Percentiles rank a stretch among this genome's conserved stretches.
Evolutionary conservation across 805 yeast genomes (phyloP).

Genomic region (Starmerella sp.): DNA sequence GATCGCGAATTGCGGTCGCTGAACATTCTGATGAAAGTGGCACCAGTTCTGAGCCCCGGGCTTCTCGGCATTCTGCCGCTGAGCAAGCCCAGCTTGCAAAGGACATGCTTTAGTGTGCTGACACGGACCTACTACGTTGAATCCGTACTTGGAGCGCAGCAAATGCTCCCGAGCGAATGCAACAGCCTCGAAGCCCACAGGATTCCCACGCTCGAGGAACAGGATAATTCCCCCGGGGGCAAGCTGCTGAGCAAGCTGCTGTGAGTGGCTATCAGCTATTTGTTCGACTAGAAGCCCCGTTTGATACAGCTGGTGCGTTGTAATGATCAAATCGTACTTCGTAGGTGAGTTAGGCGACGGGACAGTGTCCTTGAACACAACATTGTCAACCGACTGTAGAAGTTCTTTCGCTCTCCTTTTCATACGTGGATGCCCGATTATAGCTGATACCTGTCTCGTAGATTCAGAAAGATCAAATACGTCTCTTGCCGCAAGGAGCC

Average conservation of each 20-base stretch:
- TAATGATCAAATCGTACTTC: conserved; percentile 70
- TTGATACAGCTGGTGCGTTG: conserved; percentile 63
- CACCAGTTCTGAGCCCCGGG: conserved; percentile 60
- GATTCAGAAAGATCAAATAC: conserved; percentile 42
- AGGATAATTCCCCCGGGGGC: conserved; percentile 73
- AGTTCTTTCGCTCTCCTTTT: conserved; percentile 65
- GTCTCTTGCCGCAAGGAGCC: conserved; percentile 79
- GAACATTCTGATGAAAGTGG: conserved; percentile 56
- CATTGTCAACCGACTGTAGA: conserved; percentile 42
- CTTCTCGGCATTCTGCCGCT: conserved; percentile 31
- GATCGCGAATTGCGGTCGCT: conserved; percentile 66
- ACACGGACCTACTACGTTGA: conserved; percentile 73
- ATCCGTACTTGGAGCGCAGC: conserved; percentile 58
- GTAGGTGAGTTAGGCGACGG: conserved; percentile 36
- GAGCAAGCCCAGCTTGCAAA: conserved; percentile 62
- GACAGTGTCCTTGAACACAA: conserved; percentile 42
- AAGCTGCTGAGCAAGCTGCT: conserved; percentile 46
- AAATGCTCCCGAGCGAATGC: conserved; percentile 85
- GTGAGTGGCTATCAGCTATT: conserved; percentile 59
- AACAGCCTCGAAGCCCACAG: conserved; percentile 75
- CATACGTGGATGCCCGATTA: conserved; percentile 66
- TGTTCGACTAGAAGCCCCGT: conserved; percentile 52
- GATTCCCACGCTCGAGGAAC: conserved; percentile 77
- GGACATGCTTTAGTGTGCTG: conserved; percentile 82
- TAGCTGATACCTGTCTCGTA: conserved; percentile 52